phyloP scores from a whole-genome alignment of 495 filamentous ascomycete species.

The Arthonia radiata region DNA sequence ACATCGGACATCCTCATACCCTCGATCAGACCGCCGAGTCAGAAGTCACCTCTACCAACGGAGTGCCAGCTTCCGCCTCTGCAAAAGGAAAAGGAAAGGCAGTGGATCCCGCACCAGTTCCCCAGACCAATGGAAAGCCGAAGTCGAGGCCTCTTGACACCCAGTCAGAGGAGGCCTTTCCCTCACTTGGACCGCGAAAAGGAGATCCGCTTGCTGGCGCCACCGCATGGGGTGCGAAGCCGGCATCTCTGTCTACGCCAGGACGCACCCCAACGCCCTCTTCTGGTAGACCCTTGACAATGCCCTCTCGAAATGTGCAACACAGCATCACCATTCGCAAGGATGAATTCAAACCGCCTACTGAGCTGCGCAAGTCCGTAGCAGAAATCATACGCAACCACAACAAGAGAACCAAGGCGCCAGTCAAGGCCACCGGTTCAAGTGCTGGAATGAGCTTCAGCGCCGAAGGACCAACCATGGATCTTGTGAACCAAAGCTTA shows the following conservation, averaged over 20 bases:
- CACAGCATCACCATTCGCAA: too few relatives aligned
- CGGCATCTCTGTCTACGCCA: constrained; percentile 30
- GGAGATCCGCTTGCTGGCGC: too few relatives aligned
- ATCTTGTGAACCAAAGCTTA: constrained; percentile 55
- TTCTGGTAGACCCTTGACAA: too few relatives aligned
- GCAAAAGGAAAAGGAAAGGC: constrained; percentile 38
- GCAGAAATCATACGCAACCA: constrained; percentile 66
- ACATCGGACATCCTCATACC: constrained; percentile 32
- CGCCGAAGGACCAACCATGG: constrained; percentile 43
- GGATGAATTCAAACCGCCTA: too few relatives aligned
- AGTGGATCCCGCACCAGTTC: constrained; percentile 12
- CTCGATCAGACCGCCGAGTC: constrained; percentile 9
- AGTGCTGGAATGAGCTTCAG: constrained; percentile 52
- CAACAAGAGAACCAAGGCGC: constrained; percentile 67
- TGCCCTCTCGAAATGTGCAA: too few relatives aligned
- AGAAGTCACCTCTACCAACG: constrained; percentile 11
- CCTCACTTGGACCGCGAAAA: constrained; percentile 71
- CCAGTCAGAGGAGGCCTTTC: constrained; percentile 72
- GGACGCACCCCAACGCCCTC: constrained; percentile 44
- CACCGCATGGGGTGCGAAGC: constrained; percentile 31
- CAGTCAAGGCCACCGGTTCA: constrained; percentile 40
- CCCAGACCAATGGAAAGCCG: constrained; percentile 19
- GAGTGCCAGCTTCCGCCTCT: constrained; percentile 19
- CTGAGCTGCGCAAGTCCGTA: constrained; percentile 63
- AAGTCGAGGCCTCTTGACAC: constrained; percentile 33